phyloP scores from a whole-genome alignment of 2,329 filamentous ascomycete species.

The Pseudofabraea citricarpa region DNA sequence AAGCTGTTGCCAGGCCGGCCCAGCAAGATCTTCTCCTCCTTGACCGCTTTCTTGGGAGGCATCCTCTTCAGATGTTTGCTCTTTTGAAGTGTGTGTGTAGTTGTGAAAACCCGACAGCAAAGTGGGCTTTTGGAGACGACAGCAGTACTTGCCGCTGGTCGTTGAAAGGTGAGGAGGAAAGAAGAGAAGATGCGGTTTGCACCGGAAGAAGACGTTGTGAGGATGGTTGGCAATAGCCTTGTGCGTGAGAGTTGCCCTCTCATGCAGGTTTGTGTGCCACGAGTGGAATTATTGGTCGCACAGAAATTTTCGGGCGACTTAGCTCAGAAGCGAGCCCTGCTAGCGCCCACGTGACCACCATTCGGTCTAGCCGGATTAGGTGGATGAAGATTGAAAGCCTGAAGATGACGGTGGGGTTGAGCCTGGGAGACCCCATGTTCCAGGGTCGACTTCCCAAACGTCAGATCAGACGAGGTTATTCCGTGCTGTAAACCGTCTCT shows the following conservation, averaged over 20 bases:
- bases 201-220: conserved; percentile 25
- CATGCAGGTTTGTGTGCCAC: conserved; percentile 4
- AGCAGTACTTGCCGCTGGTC: conserved; percentile 44
- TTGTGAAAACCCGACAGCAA: conserved; percentile 35
- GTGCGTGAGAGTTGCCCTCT: conserved; percentile 9
- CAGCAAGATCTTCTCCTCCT: conserved; percentile 94
- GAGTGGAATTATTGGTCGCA: too few species aligned
- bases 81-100: conserved; percentile 52
- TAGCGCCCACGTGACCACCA: too few species aligned
- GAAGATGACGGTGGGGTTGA: too few species aligned
- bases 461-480: too few species aligned
- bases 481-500: too few species aligned
- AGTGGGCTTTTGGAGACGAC: conserved; percentile 29
- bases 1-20: conserved; percentile 95
- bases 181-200: conserved; percentile 40
- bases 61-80: conserved; percentile 57
- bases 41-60: conserved; percentile 89
- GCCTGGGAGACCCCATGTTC: too few species aligned
- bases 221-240: conserved; percentile 21
- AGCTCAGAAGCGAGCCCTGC: too few species aligned
- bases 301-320: too few species aligned
- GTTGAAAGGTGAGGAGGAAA: conserved; percentile 45
- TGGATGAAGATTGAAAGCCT: too few species aligned
- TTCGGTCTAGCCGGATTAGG: too few species aligned
- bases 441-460: too few species aligned